Percentiles rank a stretch among this genome's conserved stretches.
Evolutionary conservation across 2,329 filamentous ascomycete genomes (phyloP).

Genomic region (Colletotrichum sp.): DNA sequence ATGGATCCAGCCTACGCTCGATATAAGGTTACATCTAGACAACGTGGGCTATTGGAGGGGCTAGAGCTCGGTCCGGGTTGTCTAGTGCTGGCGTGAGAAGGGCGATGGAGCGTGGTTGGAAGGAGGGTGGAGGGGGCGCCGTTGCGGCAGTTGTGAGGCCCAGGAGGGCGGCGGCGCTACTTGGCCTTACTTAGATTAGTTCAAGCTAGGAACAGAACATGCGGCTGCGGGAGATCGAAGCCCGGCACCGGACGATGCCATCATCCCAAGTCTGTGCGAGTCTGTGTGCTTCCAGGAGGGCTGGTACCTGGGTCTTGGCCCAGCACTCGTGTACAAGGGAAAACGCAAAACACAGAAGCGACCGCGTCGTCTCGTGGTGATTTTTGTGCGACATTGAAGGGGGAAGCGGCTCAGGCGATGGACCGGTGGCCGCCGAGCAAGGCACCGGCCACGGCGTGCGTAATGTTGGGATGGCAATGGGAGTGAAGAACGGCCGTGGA

Average conservation of each 20-base stretch:
- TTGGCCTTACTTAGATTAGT: background rate
- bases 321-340: background rate
- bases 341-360: background rate
- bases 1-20: background rate
- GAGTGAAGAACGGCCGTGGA: background rate
- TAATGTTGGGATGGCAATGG: background rate
- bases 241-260: background rate
- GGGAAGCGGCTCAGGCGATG: background rate
- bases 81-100: background rate
- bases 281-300: background rate
- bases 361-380: background rate
- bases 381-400: conserved; percentile 1
- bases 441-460: background rate
- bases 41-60: background rate
- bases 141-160: background rate
- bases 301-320: background rate
- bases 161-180: background rate
- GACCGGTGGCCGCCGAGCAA: background rate
- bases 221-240: conserved; percentile 1
- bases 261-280: background rate
- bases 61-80: background rate
- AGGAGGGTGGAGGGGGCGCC: background rate
- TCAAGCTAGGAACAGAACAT: background rate
- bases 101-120: conserved; percentile 1
- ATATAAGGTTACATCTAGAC: conserved; percentile 6